phyloP scores from a whole-genome alignment of 2,329 filamentous ascomycete genomes.

The Aspergillus bombycis region DNA sequence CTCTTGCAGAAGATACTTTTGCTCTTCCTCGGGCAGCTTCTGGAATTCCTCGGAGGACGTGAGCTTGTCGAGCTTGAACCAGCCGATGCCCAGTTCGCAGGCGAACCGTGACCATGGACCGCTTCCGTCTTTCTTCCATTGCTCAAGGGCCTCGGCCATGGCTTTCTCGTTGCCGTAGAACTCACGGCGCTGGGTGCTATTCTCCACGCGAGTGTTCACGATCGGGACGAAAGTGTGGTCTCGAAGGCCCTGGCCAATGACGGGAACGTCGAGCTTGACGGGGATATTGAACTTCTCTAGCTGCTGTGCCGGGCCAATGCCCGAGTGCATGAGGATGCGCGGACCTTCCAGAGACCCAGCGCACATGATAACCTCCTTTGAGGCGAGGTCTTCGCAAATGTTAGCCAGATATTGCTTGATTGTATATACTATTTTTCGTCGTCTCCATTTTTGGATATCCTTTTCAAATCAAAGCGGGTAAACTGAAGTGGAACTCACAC shows the following conservation, averaged over 20 bases:
- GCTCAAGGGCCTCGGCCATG: slow-evolving; percentile 51
- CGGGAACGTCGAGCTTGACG: slow-evolving; percentile 43
- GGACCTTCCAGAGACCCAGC: slow-evolving; percentile 46
- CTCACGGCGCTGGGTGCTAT: slow-evolving; percentile 38
- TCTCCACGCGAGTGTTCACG: slow-evolving; percentile 47
- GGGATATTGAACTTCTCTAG: slow-evolving; percentile 47
- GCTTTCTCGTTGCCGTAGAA: slow-evolving; percentile 51
- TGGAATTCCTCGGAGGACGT: slow-evolving; percentile 53
- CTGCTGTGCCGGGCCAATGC: slow-evolving; percentile 50
- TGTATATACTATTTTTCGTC: neutral
- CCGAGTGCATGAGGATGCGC: slow-evolving; percentile 52
- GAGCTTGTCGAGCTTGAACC: slow-evolving; percentile 48
- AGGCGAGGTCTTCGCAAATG: slow-evolving; percentile 30
- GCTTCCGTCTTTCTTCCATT: slow-evolving; percentile 51
- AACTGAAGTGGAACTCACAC: slow-evolving; percentile 35
- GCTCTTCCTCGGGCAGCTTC: slow-evolving; percentile 48
- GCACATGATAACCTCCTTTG: slow-evolving; percentile 45
- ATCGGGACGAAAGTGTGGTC: slow-evolving; percentile 45
- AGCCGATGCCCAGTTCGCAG: slow-evolving; percentile 38
- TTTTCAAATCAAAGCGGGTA: neutral
- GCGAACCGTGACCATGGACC: slow-evolving; percentile 39
- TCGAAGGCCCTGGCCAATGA: slow-evolving; percentile 50
- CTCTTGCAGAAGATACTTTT: slow-evolving; percentile 50
- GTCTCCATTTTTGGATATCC: neutral
- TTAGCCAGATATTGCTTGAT: neutral